Evolutionary conservation across 805 yeast species (phyloP).

Genomic region (Ogataea ganodermae): DNA sequence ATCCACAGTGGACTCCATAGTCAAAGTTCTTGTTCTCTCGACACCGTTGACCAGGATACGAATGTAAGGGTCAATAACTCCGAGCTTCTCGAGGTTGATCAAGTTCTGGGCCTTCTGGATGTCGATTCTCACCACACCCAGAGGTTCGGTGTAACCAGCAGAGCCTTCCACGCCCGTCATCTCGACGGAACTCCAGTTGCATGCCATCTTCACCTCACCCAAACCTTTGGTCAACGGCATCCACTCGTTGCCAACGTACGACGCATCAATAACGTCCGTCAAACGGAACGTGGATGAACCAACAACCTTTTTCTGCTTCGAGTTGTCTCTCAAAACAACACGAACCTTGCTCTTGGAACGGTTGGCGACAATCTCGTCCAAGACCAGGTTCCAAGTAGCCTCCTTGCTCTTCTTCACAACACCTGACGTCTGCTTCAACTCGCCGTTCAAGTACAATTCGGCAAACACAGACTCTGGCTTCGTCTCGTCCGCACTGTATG

Average conservation of each 20-base stretch:
- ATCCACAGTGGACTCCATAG: slow-evolving; percentile 62
- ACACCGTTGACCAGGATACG: slow-evolving; percentile 77
- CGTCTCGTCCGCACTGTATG: slow-evolving; percentile 40
- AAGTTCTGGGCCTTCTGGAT: slow-evolving; percentile 72
- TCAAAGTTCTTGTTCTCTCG: slow-evolving; percentile 74
- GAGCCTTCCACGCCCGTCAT: slow-evolving; percentile 66
- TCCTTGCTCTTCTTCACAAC: slow-evolving; percentile 59
- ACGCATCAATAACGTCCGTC: slow-evolving; percentile 70
- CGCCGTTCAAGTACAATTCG: slow-evolving; percentile 68
- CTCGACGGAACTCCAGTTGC: slow-evolving; percentile 86
- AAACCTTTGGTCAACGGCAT: slow-evolving; percentile 65
- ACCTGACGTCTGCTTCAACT: slow-evolving; percentile 57
- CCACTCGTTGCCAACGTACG: slow-evolving; percentile 79
- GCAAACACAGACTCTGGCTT: slow-evolving; percentile 64
- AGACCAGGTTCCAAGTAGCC: slow-evolving; percentile 65
- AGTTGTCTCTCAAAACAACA: slow-evolving; percentile 64
- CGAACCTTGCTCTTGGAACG: slow-evolving; percentile 71
- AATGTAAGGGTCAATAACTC: slow-evolving; percentile 90
- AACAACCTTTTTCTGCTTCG: slow-evolving; percentile 54
- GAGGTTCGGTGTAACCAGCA: slow-evolving; percentile 88
- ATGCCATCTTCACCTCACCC: slow-evolving; percentile 71
- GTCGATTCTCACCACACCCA: slow-evolving; percentile 82
- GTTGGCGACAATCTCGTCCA: slow-evolving; percentile 64
- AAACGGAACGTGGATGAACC: slow-evolving; percentile 61
- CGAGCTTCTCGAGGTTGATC: slow-evolving; percentile 83